These are phyloP conservation scores for Evansstolkia leycettana DNA, from an alignment of 495 filamentous ascomycete species.

Conservation along the genomic window DNA sequence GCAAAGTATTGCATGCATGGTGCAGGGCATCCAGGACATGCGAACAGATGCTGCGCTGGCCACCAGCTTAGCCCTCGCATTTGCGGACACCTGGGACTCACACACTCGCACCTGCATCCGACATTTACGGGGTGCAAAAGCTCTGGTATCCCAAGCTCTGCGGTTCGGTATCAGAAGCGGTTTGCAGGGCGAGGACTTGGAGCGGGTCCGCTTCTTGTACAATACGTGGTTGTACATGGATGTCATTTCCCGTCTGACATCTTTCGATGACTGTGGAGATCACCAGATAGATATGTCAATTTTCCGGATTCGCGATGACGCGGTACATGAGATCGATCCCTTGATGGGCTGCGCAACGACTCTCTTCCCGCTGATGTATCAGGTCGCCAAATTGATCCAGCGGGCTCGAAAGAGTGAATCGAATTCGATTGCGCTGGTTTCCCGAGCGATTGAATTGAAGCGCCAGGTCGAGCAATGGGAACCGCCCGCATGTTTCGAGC, in stretches of 20 bases:
- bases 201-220: slow-evolving; percentile 55
- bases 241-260: slow-evolving; percentile 64
- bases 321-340: slow-evolving; percentile 53
- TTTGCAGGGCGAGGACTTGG: slow-evolving; percentile 29
- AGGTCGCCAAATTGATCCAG: slow-evolving; percentile 56
- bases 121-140: slow-evolving; percentile 59
- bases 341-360: slow-evolving; percentile 63
- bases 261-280: slow-evolving; percentile 45
- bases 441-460: slow-evolving; percentile 54
- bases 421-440: slow-evolving; percentile 52
- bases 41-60: slow-evolving; percentile 55
- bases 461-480: slow-evolving; percentile 51
- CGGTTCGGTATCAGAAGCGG: slow-evolving; percentile 21
- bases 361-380: slow-evolving; percentile 63
- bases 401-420: slow-evolving; percentile 43
- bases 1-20: slow-evolving; percentile 47
- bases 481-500: slow-evolving; percentile 42
- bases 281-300: slow-evolving; percentile 38
- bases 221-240: slow-evolving; percentile 79
- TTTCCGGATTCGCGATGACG: slow-evolving; percentile 25
- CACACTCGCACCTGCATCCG: slow-evolving; percentile 64
- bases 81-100: slow-evolving; percentile 69
- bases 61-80: slow-evolving; percentile 61
- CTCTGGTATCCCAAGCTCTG: slow-evolving; percentile 50
- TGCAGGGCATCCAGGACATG: slow-evolving; percentile 48